Evolutionary conservation across 257 asterid genomes (phyloP), one percentile per base, ranked within the genome.

Genomic region (Ilex aquifolium): DNA sequence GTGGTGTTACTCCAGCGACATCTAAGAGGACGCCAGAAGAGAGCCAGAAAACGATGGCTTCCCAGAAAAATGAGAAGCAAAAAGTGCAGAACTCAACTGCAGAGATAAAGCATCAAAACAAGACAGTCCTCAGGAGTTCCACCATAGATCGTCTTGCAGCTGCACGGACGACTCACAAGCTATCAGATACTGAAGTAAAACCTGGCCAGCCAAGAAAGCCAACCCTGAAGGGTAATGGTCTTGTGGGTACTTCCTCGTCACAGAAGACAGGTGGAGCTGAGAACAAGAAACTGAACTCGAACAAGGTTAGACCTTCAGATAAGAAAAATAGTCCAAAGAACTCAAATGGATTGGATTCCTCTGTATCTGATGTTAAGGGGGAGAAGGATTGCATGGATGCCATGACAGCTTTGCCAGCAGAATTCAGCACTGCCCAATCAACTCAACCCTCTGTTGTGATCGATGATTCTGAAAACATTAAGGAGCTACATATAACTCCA

Each of bases 131-230:
- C 57, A 78, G 81, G 72, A 83, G 73, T 60, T 82, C 88, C 72
- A 83, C 96, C 30, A 75, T 78, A 12, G 82, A 80, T 59, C 91
- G 95, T 68, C 89, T 88, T 32, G 77, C 96, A 12, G 76, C 89
- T 78, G 72, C 91, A 48, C 78, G 89, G n/a, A 59, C 84, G 21
- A 68, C 72, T n/a, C 72, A 63, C 67, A 59, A 66, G 69, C 70
- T 44, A 44, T 48, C 66, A 32, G 60, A 89, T 13, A 56, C 69
- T 13, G 85, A 80, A 39, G 32, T 81, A 32, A 85, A 75, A 72
- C 63, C 48, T 13, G 67, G 46, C 40, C 83, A 68, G 65, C 79
- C 48, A 65, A 74, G 55, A 44, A 85, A 74, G 72, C 56, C 79
- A 64, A 55, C 61, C 44, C 31, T 74, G 44, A 80, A 69, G 63